These are phyloP conservation scores for Neonectria punicea DNA, from an alignment of 2,329 filamentous ascomycete species.

Conservation along the genomic window DNA sequence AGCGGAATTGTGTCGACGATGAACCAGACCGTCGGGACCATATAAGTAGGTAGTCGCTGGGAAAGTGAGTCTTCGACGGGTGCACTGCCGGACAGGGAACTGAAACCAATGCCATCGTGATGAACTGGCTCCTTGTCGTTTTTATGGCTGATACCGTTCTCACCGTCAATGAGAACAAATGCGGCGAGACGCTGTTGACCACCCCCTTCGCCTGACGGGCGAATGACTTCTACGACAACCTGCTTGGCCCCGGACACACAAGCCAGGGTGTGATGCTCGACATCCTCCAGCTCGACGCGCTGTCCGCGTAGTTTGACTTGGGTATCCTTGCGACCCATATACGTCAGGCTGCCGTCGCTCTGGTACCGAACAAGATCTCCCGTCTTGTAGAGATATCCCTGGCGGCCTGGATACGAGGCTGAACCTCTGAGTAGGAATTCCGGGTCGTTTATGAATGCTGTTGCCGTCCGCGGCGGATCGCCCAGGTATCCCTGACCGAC, in stretches of 20 bases:
- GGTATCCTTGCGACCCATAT: slow-evolving; percentile 33
- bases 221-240: slow-evolving; percentile 13
- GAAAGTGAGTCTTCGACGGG: background rate
- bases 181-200: background rate
- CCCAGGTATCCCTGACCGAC: slow-evolving; percentile 62
- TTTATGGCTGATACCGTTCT: background rate
- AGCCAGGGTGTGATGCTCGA: slow-evolving; percentile 27
- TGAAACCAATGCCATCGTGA: background rate
- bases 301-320: slow-evolving; percentile 40
- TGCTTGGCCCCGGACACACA: slow-evolving; percentile 2
- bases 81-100: background rate
- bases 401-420: slow-evolving; percentile 1
- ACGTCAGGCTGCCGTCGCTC: slow-evolving; percentile 28
- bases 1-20: slow-evolving; percentile 10
- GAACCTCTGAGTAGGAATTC: slow-evolving; percentile 47
- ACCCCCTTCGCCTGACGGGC: background rate
- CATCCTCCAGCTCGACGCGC: slow-evolving; percentile 38
- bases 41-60: slow-evolving; percentile 5
- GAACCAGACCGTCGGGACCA: slow-evolving; percentile 17
- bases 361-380: slow-evolving; percentile 32
- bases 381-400: slow-evolving; percentile 31
- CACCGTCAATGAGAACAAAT: background rate
- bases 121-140: background rate
- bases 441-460: slow-evolving; percentile 56
- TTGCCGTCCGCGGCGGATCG: slow-evolving; percentile 55